phyloP scores from a whole-genome alignment of 106 monocot species.

The Hemerocallis citrina region DNA sequence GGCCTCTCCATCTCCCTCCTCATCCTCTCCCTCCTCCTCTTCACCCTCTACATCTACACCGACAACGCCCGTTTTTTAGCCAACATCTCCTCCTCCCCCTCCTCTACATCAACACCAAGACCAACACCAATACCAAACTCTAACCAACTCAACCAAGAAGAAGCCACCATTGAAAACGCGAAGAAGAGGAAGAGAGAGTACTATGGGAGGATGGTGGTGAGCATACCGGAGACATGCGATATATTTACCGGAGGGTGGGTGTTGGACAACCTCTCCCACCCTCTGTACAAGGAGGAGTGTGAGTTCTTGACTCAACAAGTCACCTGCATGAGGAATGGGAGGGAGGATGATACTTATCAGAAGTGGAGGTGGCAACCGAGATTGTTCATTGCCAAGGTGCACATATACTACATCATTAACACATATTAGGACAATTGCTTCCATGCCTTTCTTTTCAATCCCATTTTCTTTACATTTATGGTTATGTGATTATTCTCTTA shows the following conservation, averaged over 20 bases:
- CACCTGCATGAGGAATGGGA: constrained; percentile 19
- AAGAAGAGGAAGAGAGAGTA: neutral
- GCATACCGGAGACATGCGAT: constrained; percentile 34
- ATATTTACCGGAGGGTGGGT: constrained; percentile 67
- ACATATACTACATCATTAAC: neutral
- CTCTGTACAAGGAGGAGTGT: constrained; percentile 63
- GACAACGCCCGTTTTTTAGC: neutral
- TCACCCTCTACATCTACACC: neutral
- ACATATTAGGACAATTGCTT: no score
- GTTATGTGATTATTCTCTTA: no score
- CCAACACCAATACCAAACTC: no score
- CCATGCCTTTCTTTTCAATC: no score
- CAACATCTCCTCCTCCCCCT: neutral
- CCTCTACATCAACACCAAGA: no score
- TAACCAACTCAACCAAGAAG: no score
- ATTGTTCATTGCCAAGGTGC: constrained; percentile 16
- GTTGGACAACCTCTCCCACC: constrained; percentile 49
- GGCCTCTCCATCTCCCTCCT: neutral
- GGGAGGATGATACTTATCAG: constrained; percentile 23
- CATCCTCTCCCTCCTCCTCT: neutral
- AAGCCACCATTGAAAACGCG: no score
- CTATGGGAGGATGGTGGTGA: neutral
- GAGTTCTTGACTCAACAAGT: constrained; percentile 14
- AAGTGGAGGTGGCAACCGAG: constrained; percentile 26
- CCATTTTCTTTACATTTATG: no score